Evolutionary conservation across 257 asterid species (phyloP).

Genomic region (Cinchona pubescens): DNA sequence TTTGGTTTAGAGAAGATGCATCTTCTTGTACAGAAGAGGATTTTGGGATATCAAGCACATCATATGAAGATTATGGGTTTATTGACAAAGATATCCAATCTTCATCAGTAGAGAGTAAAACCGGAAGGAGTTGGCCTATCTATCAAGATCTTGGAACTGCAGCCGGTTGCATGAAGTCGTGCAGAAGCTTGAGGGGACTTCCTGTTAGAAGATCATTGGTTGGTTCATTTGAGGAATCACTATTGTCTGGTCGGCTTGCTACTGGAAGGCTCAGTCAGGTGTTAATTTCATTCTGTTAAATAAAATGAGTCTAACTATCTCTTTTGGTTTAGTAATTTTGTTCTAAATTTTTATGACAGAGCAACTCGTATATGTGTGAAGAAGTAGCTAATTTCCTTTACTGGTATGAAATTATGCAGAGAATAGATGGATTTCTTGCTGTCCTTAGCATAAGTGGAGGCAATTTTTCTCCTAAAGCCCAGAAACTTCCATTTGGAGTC

Average conservation of each 20-base stretch:
- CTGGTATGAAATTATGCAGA: conserved; percentile 40
- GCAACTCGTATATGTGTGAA: background rate
- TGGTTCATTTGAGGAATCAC: conserved; percentile 88
- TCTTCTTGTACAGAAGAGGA: conserved; percentile 46
- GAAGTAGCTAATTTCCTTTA: conserved; percentile 2
- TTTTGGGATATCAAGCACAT: conserved; percentile 34
- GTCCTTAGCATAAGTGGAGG: conserved; percentile 68
- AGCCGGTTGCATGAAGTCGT: conserved; percentile 28
- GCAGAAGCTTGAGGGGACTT: conserved; percentile 49
- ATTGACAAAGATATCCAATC: conserved; percentile 28
- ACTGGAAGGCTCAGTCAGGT: conserved; percentile 65
- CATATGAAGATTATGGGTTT: conserved; percentile 32
- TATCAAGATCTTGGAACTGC: conserved; percentile 32
- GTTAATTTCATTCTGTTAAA: background rate
- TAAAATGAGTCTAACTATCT: background rate
- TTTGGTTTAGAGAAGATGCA: too few species aligned
- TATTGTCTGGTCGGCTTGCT: conserved; percentile 73
- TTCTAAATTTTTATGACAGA: background rate
- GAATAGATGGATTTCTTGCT: conserved; percentile 79
- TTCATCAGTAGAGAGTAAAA: conserved; percentile 36
- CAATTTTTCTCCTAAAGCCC: conserved; percentile 62
- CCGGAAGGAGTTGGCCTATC: conserved; percentile 41
- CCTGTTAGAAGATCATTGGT: conserved; percentile 71
- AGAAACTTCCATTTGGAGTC: conserved; percentile 77
- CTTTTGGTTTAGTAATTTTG: background rate